phyloP scores from a whole-genome alignment of 805 yeast genomes.

The Candida maesae region DNA sequence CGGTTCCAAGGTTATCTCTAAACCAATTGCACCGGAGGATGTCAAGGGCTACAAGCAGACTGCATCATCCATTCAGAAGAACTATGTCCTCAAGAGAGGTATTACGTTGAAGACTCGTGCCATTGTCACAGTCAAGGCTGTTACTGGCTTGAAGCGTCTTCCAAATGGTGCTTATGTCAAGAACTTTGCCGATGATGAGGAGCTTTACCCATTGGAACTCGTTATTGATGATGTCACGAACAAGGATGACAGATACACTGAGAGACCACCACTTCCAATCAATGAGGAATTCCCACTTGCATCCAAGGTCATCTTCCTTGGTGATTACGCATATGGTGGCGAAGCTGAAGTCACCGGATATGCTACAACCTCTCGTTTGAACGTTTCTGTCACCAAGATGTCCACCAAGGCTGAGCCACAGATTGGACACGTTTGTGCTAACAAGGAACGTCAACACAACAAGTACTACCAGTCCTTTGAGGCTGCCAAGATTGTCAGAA shows the following conservation, averaged over 20 bases:
- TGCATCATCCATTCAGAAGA: conserved; percentile 35
- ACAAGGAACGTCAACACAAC: conserved; percentile 50
- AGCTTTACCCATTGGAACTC: conserved; percentile 70
- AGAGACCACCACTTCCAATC: conserved; percentile 72
- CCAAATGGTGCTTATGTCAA: conserved; percentile 74
- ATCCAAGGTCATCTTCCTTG: conserved; percentile 71
- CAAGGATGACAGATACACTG: conserved; percentile 69
- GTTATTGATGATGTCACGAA: conserved; percentile 71
- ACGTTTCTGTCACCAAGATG: conserved; percentile 50
- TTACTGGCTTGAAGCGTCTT: conserved; percentile 72
- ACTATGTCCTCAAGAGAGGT: conserved; percentile 55
- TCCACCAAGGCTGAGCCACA: conserved; percentile 51
- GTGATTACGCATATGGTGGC: conserved; percentile 85
- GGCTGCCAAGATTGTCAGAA: conserved; percentile 51
- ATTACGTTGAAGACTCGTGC: conserved; percentile 52
- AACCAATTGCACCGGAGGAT: conserved; percentile 46
- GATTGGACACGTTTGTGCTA: conserved; percentile 59
- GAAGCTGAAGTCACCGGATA: conserved; percentile 66
- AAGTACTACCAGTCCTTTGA: conserved; percentile 63
- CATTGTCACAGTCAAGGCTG: conserved; percentile 66
- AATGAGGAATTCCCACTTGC: conserved; percentile 78
- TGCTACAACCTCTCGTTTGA: conserved; percentile 41
- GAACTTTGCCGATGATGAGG: conserved; percentile 53
- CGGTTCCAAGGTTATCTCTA: conserved; percentile 31
- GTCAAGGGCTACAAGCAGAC: conserved; percentile 42